Evolutionary conservation across 768 basidiomycete genomes (phyloP).

Genomic region (Suillus tomentosus): DNA sequence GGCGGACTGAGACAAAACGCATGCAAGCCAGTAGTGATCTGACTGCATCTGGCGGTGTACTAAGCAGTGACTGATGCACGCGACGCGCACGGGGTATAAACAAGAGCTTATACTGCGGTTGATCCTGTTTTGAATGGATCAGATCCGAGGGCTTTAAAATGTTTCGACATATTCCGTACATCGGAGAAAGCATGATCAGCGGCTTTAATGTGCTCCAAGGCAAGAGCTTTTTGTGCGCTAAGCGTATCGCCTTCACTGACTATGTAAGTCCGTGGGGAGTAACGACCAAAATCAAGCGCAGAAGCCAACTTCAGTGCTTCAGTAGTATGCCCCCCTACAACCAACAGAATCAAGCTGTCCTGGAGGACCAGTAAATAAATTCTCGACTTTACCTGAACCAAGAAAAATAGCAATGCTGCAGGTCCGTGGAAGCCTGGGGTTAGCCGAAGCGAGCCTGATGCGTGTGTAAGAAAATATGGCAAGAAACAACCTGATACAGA

Average conservation of each 20-base stretch:
- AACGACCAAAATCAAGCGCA: slow-evolving; percentile 72
- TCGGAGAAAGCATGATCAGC: slow-evolving; percentile 2
- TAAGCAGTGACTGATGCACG: slow-evolving; percentile 79
- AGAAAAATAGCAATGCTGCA: slow-evolving; percentile 81
- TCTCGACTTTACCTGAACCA: slow-evolving; percentile 73
- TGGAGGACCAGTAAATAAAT: slow-evolving; percentile 10
- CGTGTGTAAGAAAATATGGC: neutral
- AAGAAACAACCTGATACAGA: neutral
- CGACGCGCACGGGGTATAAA: slow-evolving; percentile 83
- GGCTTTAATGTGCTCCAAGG: slow-evolving; percentile 53
- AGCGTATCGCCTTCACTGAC: slow-evolving; percentile 80
- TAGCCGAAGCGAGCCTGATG: neutral
- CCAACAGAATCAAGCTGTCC: slow-evolving; percentile 16
- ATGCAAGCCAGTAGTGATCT: slow-evolving; percentile 63
- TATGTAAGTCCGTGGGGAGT: slow-evolving; percentile 78
- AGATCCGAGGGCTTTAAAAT: neutral
- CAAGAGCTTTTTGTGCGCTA: slow-evolving; percentile 68
- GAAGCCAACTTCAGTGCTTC: slow-evolving; percentile 80
- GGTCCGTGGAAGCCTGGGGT: slow-evolving; percentile 17
- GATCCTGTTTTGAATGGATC: neutral
- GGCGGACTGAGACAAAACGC: slow-evolving; percentile 58
- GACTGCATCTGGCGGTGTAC: slow-evolving; percentile 66
- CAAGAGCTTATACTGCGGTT: slow-evolving; percentile 49
- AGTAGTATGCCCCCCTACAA: slow-evolving; percentile 87
- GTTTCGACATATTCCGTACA: slow-evolving; percentile 14